Conservation (phyloP, 805 yeast species). For the Vanderwaltozyma yarrowii region DNA sequence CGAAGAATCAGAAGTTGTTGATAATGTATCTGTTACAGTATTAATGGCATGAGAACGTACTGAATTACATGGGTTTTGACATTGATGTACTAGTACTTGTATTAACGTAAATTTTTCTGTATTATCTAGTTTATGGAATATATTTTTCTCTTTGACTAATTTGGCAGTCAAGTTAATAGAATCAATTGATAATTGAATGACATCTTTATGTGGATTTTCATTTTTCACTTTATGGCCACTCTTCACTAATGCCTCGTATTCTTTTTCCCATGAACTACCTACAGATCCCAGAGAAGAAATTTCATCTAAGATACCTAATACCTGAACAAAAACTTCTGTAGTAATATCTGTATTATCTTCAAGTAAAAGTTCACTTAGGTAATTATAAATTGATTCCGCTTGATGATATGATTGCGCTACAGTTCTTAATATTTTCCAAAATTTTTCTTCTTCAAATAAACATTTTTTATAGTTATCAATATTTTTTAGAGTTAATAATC, state of each 20-base stretch:
- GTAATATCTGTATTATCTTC: background rate
- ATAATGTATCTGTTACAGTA: conserved; percentile 40
- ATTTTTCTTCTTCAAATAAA: conserved; percentile 40
- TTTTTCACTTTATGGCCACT: conserved; percentile 34
- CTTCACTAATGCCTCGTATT: conserved; percentile 34
- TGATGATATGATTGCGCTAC: background rate
- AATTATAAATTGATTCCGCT: background rate
- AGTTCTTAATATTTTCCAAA: conserved; percentile 39
- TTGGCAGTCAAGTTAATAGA: conserved; percentile 51
- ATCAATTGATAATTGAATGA: conserved; percentile 46
- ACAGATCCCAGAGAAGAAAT: conserved; percentile 68
- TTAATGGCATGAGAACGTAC: conserved; percentile 55
- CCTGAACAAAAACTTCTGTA: conserved; percentile 36
- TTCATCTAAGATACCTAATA: conserved; percentile 63
- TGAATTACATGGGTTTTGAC: conserved; percentile 76
- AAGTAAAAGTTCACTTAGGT: background rate
- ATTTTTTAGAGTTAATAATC: conserved; percentile 28
- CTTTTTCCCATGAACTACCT: conserved; percentile 66
- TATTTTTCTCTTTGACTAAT: conserved; percentile 30
- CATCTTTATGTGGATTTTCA: conserved; percentile 39
- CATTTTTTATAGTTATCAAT: conserved; percentile 8
- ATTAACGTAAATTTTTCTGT: conserved; percentile 41
- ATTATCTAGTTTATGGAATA: conserved; percentile 18
- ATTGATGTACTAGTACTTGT: conserved; percentile 77
- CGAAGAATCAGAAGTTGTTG: conserved; percentile 23